Conservation (phyloP, 2,329 filamentous ascomycete species). For the Exophiala lecanii-corni region DNA sequence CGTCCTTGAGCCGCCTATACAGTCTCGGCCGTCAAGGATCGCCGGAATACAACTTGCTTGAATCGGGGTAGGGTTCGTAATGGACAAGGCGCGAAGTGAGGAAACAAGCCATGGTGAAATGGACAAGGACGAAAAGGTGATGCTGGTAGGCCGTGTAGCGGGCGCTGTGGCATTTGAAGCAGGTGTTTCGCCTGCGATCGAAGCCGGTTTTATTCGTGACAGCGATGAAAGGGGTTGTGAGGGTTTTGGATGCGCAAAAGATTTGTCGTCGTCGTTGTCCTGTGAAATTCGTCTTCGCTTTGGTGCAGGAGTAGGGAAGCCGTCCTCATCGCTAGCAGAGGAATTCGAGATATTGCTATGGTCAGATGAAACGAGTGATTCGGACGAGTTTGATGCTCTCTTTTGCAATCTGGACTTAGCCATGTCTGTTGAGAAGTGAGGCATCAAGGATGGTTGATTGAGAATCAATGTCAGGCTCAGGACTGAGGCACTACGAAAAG, state of each 20-base stretch:
- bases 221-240: conserved; percentile 1
- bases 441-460: too few species aligned
- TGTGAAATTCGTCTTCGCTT: conserved; percentile 25
- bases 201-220: conserved; percentile 12
- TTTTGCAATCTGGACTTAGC: too few species aligned
- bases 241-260: background rate
- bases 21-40: conserved; percentile 85
- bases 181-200: too few species aligned
- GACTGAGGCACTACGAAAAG: too few species aligned
- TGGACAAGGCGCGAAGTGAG: conserved; percentile 72
- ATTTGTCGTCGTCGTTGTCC: conserved; percentile 3
- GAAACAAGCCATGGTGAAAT: conserved; percentile 84
- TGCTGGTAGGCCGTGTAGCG: conserved; percentile 1
- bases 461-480: too few species aligned
- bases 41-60: conserved; percentile 90
- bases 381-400: background rate
- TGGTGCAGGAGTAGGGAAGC: conserved; percentile 16
- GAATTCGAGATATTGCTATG: background rate
- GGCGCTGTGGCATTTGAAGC: background rate
- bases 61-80: conserved; percentile 84
- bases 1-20: conserved; percentile 89
- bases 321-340: conserved; percentile 4
- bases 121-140: conserved; percentile 53
- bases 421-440: too few species aligned
- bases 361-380: background rate